A percentile compares a stretch with the other conserved stretches of the same genome.
Evolutionary conservation across 1,284 basidiomycete species (phyloP).

Genomic region (Trametes versicolor): DNA sequence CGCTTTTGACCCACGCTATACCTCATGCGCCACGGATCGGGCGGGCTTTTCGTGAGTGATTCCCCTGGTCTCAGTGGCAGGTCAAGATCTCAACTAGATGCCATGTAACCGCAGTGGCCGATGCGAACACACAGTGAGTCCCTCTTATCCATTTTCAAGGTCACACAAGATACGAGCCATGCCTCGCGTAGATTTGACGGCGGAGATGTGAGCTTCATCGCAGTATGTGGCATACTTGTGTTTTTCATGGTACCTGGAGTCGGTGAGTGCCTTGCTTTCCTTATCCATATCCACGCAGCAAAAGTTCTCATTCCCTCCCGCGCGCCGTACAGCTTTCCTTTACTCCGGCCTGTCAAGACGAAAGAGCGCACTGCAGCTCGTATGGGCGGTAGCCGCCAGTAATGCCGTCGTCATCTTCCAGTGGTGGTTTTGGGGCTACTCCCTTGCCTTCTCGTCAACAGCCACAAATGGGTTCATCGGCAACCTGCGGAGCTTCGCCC

Average conservation of each 20-base stretch:
- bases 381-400: constrained; percentile 75
- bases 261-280: constrained; percentile 49
- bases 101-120: constrained; percentile 12
- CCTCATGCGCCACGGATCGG: constrained; percentile 15
- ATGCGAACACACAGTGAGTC: constrained; percentile 33
- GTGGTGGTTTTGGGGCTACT: constrained; percentile 91
- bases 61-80: neutral
- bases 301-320: neutral
- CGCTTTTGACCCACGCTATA: constrained; percentile 12
- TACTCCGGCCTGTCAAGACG: constrained; percentile 89
- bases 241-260: constrained; percentile 84
- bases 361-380: constrained; percentile 74
- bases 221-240: constrained; percentile 84
- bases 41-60: constrained; percentile 25
- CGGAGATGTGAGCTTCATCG: constrained; percentile 82
- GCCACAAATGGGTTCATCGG: constrained; percentile 86
- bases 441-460: constrained; percentile 80
- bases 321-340: constrained; percentile 67
- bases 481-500: constrained; percentile 77
- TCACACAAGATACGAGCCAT: neutral
- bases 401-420: constrained; percentile 89
- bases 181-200: constrained; percentile 58
- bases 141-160: neutral
- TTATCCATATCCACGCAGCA: constrained; percentile 4
- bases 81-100: constrained; percentile 7